Evolutionary conservation across 179 eudicot species (phyloP).

Genomic region (Drosera spatulata): DNA sequence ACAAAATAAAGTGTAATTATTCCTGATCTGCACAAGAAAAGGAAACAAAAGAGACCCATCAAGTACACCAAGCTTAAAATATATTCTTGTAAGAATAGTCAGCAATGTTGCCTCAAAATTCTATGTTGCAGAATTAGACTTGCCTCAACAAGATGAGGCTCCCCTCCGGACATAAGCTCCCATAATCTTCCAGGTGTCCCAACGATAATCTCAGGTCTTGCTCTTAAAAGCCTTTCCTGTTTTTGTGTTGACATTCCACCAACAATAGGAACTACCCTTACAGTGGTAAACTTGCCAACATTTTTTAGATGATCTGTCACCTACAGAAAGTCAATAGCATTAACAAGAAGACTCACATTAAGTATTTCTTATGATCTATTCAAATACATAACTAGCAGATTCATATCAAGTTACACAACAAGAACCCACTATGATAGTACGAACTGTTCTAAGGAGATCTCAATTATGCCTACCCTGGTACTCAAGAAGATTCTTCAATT

Average conservation of each 20-base stretch:
- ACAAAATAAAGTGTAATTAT: neutral
- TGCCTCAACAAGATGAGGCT: constrained; percentile 84
- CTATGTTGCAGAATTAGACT: constrained; percentile 10
- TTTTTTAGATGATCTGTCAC: constrained; percentile 84
- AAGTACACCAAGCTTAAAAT: neutral
- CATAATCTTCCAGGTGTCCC: constrained; percentile 98
- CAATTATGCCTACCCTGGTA: too few species aligned
- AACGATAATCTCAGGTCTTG: constrained; percentile 86
- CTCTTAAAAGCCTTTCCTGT: constrained; percentile 85
- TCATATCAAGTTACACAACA: too few species aligned
- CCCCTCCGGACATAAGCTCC: constrained; percentile 99
- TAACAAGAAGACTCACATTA: neutral
- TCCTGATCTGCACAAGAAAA: neutral
- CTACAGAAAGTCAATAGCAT: constrained; percentile 23
- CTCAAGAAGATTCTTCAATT: too few species aligned
- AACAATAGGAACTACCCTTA: constrained; percentile 79
- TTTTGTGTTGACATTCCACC: constrained; percentile 95
- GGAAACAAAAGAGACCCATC: neutral
- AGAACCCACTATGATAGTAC: too few species aligned
- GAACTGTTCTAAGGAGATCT: too few species aligned
- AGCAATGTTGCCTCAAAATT: neutral
- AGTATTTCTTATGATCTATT: too few species aligned
- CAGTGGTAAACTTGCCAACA: constrained; percentile 53
- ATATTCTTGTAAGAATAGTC: neutral
- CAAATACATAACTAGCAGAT: too few species aligned